phyloP scores from a whole-genome alignment of 2,329 filamentous ascomycete species.

The Davidsoniella virescens region DNA sequence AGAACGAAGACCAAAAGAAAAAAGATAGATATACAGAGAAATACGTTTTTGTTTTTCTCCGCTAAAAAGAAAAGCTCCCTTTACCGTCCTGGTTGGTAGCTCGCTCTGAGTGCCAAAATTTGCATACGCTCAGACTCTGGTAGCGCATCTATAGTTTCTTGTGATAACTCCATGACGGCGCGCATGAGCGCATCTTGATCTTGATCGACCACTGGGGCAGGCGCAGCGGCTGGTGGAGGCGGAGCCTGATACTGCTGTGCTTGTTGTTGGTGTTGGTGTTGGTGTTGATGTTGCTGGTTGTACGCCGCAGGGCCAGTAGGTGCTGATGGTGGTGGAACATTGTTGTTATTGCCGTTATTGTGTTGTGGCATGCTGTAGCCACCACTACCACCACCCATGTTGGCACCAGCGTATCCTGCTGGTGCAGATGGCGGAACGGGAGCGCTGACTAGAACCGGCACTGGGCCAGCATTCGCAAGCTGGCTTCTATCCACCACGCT shows the following conservation, averaged over 20 bases:
- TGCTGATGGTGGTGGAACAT: slow-evolving; percentile 20
- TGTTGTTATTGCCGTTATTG: too few relatives aligned
- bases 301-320: slow-evolving; percentile 21
- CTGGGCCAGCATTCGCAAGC: slow-evolving; percentile 24
- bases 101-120: slow-evolving; percentile 59
- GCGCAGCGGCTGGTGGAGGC: slow-evolving; percentile 20
- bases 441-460: slow-evolving; percentile 18
- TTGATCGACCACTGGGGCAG: slow-evolving; percentile 25
- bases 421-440: slow-evolving; percentile 21
- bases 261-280: slow-evolving; percentile 20
- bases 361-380: not conserved
- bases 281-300: slow-evolving; percentile 14
- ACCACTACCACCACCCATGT: not conserved
- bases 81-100: slow-evolving; percentile 24
- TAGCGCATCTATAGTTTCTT: slow-evolving; percentile 63
- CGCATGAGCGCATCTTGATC: slow-evolving; percentile 61
- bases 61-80: too few relatives aligned
- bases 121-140: slow-evolving; percentile 61
- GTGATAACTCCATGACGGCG: slow-evolving; percentile 66
- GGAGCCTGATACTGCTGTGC: slow-evolving; percentile 17
- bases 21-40: not conserved
- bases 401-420: not conserved
- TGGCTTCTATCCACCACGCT: slow-evolving; percentile 54
- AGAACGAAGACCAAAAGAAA: too few relatives aligned
- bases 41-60: not conserved